A percentile compares a stretch with the other conserved stretches of the same genome.
These are phyloP conservation scores for Emmonsia crescens DNA, from an alignment of 2,329 filamentous ascomycete genomes.

Conservation along the genomic window DNA sequence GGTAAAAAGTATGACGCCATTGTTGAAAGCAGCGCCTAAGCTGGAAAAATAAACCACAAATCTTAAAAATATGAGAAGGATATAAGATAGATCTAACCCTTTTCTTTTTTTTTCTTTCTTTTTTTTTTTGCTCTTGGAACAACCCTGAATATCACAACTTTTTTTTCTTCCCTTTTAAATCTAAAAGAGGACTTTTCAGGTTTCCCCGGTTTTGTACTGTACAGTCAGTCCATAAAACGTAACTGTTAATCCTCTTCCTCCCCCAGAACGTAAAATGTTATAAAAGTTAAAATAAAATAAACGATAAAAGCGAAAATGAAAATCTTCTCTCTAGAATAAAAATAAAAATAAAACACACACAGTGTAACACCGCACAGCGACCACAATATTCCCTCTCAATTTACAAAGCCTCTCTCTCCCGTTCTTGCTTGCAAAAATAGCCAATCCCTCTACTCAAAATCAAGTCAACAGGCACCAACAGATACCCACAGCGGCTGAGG, in stretches of 20 bases:
- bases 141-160: no score
- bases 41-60: no score
- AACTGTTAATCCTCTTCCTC: neutral
- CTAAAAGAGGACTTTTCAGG: neutral
- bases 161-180: neutral
- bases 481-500: slow-evolving; percentile 29
- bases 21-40: no score
- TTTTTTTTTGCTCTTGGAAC: no score
- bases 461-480: slow-evolving; percentile 4
- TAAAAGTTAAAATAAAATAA: neutral
- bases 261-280: neutral
- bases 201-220: neutral
- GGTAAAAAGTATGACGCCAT: no score
- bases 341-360: neutral
- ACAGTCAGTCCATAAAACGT: neutral
- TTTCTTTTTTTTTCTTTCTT: no score
- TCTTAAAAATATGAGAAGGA: no score
- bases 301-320: neutral
- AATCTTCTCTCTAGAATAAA: neutral
- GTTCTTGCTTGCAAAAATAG: no score
- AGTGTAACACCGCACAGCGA: neutral
- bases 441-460: neutral
- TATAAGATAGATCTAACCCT: no score
- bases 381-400: neutral
- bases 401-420: neutral